These are phyloP conservation scores for Sequoia sempervirens DNA, from an alignment of 75 land plant species.

Conservation along the genomic window DNA sequence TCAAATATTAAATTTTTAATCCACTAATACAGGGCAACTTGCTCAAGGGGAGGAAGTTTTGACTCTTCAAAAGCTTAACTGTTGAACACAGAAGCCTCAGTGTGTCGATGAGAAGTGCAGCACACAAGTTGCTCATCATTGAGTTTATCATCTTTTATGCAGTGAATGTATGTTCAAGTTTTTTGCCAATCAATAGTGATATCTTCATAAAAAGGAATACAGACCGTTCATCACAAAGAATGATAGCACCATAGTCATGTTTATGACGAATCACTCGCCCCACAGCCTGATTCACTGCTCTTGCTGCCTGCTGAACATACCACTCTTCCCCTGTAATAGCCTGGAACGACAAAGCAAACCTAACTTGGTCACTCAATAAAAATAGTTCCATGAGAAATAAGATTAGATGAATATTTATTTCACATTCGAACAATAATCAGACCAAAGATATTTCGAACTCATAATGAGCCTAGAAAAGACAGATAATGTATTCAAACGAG, in stretches of 20 bases:
- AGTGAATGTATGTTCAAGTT: neutral
- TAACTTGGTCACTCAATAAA: conserved; percentile 3
- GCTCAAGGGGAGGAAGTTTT: neutral
- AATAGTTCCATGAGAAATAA: neutral
- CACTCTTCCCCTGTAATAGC: conserved; percentile 87
- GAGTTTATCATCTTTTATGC: neutral
- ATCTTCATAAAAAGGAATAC: neutral
- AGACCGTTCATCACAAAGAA: conserved; percentile 98
- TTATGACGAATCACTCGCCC: conserved; percentile 97
- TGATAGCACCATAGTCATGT: conserved; percentile 96
- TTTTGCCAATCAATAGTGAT: neutral
- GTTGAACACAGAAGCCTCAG: neutral
- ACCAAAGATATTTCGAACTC: neutral
- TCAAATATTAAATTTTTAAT: neutral
- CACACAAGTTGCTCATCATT: neutral
- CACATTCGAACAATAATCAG: neutral
- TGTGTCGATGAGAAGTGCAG: neutral
- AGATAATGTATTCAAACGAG: neutral
- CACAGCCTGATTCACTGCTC: conserved; percentile 98
- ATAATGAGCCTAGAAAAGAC: neutral
- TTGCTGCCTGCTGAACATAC: conserved; percentile 92
- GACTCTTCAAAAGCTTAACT: neutral
- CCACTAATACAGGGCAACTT: neutral
- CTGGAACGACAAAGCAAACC: conserved; percentile 22
- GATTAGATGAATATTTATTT: neutral